Percentiles rank a stretch among this genome's conserved stretches.
These are phyloP conservation scores for Bruguiera hainesii DNA, from an alignment of 441 rosid species.

Conservation along the genomic window DNA sequence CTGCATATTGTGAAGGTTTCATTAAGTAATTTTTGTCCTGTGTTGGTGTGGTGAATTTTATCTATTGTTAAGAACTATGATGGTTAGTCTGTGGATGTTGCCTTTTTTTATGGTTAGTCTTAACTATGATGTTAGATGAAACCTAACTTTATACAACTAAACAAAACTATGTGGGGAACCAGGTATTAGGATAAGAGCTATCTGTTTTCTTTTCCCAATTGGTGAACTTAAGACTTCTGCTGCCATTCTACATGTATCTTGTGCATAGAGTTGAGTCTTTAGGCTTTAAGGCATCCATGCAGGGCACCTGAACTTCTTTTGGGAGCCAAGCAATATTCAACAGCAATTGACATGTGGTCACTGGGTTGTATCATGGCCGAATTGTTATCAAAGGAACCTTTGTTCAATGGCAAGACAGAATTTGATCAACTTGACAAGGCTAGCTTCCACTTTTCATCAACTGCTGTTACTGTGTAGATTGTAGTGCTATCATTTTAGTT, in stretches of 20 bases:
- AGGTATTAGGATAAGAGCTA: too few species aligned
- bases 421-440: constrained; percentile 95
- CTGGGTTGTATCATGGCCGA: constrained; percentile 99
- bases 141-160: not conserved
- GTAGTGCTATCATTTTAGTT: constrained; percentile 2
- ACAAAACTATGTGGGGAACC: not conserved
- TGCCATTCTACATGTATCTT: not conserved
- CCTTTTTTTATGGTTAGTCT: not conserved
- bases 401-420: constrained; percentile 94
- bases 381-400: constrained; percentile 74
- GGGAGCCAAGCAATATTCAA: constrained; percentile 93
- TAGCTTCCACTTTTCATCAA: not conserved
- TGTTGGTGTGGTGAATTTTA: too few species aligned
- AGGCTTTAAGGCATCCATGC: constrained; percentile 18
- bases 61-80: too few species aligned
- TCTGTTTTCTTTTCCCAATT: not conserved
- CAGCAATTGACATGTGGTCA: constrained; percentile 99
- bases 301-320: constrained; percentile 99
- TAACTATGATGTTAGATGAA: not conserved
- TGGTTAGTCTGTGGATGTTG: not conserved
- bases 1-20: too few species aligned
- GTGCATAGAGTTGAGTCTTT: constrained; percentile 5
- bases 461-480: not conserved
- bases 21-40: too few species aligned
- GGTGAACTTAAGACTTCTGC: not conserved